phyloP scores from a whole-genome alignment of 2,329 filamentous ascomycete species.

The Colletotrichum sojae region DNA sequence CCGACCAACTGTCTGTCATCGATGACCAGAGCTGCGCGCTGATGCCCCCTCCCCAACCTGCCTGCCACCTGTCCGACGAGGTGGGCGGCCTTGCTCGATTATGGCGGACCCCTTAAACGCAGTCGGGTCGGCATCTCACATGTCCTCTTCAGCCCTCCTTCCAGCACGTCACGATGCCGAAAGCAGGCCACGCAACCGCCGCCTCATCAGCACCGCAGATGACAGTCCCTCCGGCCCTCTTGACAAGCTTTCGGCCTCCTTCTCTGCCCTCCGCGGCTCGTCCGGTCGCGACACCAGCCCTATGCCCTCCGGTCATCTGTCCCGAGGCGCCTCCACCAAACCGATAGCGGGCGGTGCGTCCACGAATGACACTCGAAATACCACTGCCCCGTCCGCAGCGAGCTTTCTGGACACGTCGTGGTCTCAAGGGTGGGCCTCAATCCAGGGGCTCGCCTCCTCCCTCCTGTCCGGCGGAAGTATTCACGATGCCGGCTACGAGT shows the following conservation, averaged over 20 bases:
- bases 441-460: constrained; percentile 68
- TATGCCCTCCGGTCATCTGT: constrained; percentile 57
- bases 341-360: constrained; percentile 11
- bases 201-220: constrained; percentile 53
- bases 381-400: constrained; percentile 55
- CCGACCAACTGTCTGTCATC: constrained; percentile 19
- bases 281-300: constrained; percentile 64
- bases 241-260: constrained; percentile 38
- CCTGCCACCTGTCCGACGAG: constrained; percentile 36
- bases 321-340: constrained; percentile 16
- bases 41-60: constrained; percentile 38
- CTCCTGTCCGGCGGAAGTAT: constrained; percentile 54
- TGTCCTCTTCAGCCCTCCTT: constrained; percentile 62
- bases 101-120: constrained; percentile 44
- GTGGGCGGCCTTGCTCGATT: constrained; percentile 35
- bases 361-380: constrained; percentile 16
- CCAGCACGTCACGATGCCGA: constrained; percentile 59
- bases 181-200: constrained; percentile 67
- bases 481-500: constrained; percentile 39
- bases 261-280: constrained; percentile 51
- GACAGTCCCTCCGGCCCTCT: constrained; percentile 51
- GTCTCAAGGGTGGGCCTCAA: constrained; percentile 68
- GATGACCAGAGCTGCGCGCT: constrained; percentile 37
- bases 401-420: constrained; percentile 66
- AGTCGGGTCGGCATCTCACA: constrained; percentile 51